Evolutionary conservation across 495 filamentous ascomycete genomes (phyloP), one percentile per base, ranked within the genome.

Genomic region (Bryoglossum gracile): DNA sequence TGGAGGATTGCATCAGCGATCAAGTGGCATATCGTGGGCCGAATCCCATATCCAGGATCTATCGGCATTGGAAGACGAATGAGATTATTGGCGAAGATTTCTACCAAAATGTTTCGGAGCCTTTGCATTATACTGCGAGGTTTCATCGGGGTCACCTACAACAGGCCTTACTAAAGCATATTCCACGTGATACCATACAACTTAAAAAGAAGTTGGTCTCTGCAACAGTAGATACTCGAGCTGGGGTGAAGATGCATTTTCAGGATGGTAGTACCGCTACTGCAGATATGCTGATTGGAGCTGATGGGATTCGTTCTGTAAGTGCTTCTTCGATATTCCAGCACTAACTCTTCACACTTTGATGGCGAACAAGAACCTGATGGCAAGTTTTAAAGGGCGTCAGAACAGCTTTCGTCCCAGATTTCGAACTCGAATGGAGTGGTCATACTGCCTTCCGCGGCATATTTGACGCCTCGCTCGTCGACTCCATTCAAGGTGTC

Each of bases 121-220:
- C 64, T 50, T 64, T 66, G 38, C 70, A 75, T 41, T 58, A 61
- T 22, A 75, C 72, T 5, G 63, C 72, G 0, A 65, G 72, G 8
- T 73, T 70, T 53, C 66, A 73, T 30, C 60, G 70, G 8, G 68
- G 62, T 14, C 70, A 75, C 62, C 49, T 75, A 4, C 72, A 75
- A 32, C 54, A 68, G 36, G 65, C 68, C 10, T 62, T 75, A 6
- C 50, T 70, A 0, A 51, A 69, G 21, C 66, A 73, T 45, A 62
- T 73, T 1, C 62, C 67, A 21, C 49, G 52, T 11, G 55, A 65
- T 6, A 54, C 43, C 17, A 57, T 65, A 21, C 55, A 62, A 17
- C 43, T 63, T 8, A 28, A 30, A 16, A 58, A 50, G 14, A 62
- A 63, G 26, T 6, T 56, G 6, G 57, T 63, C 14, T 25, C 48